Conservation (phyloP, 352 stramenopile species). For the Globisporangium canariense region DNA sequence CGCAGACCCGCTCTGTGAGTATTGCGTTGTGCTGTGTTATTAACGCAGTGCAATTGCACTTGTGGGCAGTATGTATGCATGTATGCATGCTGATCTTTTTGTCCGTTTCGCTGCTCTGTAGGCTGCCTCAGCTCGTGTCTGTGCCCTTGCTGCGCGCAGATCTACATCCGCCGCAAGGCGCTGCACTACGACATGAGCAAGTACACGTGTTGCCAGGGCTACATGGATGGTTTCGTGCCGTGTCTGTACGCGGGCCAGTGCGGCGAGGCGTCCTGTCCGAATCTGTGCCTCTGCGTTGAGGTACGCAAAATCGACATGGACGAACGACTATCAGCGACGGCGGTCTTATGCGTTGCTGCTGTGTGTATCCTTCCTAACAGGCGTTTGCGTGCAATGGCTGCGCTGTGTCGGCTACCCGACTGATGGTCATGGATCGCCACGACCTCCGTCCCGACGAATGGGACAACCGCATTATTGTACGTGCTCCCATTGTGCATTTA, state of each 20-base stretch:
- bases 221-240: conserved; percentile 89
- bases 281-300: conserved; percentile 90
- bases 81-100: background rate
- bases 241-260: conserved; percentile 82
- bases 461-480: conserved; percentile 92
- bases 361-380: conserved; percentile 17
- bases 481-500: conserved; percentile 5
- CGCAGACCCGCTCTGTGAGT: conserved; percentile 80
- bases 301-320: conserved; percentile 19
- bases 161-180: conserved; percentile 89
- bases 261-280: conserved; percentile 84
- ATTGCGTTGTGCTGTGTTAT: conserved; percentile 5
- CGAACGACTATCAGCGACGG: background rate
- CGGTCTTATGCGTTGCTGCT: background rate
- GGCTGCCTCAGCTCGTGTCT: conserved; percentile 70
- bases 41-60: background rate
- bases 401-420: conserved; percentile 87
- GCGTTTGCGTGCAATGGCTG: conserved; percentile 85
- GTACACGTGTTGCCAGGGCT: conserved; percentile 92
- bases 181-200: conserved; percentile 91
- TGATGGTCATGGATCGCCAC: conserved; percentile 91
- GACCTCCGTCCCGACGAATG: conserved; percentile 88
- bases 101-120: conserved; percentile 11
- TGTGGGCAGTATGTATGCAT: background rate
- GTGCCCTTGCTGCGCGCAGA: conserved; percentile 88